Base-by-base conservation (phyloP, 257 asterid species). In the Apocynum venetum region DNA sequence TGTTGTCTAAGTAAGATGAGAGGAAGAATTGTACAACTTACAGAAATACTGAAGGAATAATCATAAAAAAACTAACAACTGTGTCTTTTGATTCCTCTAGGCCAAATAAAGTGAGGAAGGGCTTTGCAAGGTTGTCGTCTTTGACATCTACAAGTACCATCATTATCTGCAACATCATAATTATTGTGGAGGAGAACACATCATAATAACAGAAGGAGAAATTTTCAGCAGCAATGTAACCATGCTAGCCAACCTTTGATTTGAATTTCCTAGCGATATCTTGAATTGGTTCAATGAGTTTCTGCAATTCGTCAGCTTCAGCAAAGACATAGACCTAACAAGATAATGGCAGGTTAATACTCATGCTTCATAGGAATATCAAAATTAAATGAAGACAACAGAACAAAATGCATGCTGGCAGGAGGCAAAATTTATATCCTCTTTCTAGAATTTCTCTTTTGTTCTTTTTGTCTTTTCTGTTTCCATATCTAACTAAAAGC, bases 71-170 rank as follows among this genome's bases (percentile, higher is more conserved):
- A 86, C 82, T 71, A 53, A 96, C 98, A 65, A 56, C 84, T 35
- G 89, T 74, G 75, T 88, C 91, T 14, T 90, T 77, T 0, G 94
- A 86, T 17, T 90, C 98, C 88, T 93, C 98, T 15, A 91, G 89
- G 77, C 98, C 97, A 81, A 93, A 91, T 82, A 93, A 84, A 81
- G 97, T 87, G 78, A 96, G 83, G 90, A 89, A 89, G 67, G 99
- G 99, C 87, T 96, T 96, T 61, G 93, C 96, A 56, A 96, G 96
- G 81, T 93, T 93, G 68, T 89, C 97, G 63, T 96, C 98, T 79
- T 52, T 76, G 71, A 96, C 82, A 84, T 95, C 93, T 47, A 85
- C 94, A 77, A 85, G 91, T 77, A 89, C 87, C 76, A 93, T 71
- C 97, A 93, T 87, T 76, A 96, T 84, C 97, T 96, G 96, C 88